Conservation (phyloP, 108 stramenopile genomes). For the Schizochytrium sp. region DNA sequence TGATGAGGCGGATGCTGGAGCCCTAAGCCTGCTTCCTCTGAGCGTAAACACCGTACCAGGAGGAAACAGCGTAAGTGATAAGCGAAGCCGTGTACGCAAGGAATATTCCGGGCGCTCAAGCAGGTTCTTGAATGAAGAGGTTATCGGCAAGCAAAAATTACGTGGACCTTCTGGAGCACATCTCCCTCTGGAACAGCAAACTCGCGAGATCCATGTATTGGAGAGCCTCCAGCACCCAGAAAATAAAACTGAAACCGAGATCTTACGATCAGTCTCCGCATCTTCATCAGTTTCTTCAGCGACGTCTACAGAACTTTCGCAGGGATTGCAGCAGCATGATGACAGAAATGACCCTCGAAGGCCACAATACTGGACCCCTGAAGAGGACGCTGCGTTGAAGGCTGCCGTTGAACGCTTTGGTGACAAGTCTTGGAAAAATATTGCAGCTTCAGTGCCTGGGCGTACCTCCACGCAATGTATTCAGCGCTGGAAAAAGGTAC, state of each 20-base stretch:
- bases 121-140: constrained; percentile 21
- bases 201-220: background rate
- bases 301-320: background rate
- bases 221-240: constrained; percentile 4
- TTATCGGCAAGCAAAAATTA: constrained; percentile 38
- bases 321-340: background rate
- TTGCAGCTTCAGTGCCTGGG: constrained; percentile 4
- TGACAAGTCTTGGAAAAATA: background rate
- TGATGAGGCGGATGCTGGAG: background rate
- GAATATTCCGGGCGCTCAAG: constrained; percentile 51
- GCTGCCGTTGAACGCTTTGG: background rate
- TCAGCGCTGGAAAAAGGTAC: constrained; percentile 79
- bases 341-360: background rate
- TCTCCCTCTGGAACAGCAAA: constrained; percentile 13
- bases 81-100: constrained; percentile 54
- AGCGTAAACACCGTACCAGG: background rate
- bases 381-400: constrained; percentile 22
- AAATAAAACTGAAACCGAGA: background rate
- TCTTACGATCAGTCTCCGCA: background rate
- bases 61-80: background rate
- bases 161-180: constrained; percentile 46
- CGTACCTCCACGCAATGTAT: constrained; percentile 72
- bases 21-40: background rate
- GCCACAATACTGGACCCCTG: constrained; percentile 48
- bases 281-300: background rate